Evolutionary conservation across 331 rosid genomes (phyloP).

Genomic region (Acacia concinna): DNA sequence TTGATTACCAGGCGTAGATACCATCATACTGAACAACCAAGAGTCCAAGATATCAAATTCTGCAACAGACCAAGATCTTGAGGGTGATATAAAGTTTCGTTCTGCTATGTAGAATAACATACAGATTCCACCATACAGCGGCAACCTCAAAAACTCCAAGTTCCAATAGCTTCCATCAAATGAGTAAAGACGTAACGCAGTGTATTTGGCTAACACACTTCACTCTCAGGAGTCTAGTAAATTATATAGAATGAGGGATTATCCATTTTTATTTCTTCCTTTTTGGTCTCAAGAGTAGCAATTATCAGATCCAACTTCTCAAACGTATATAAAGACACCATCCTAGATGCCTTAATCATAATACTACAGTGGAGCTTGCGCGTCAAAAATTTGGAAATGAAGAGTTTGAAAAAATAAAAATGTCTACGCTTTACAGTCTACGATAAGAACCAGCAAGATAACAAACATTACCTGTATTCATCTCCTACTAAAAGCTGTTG

Average conservation of each 20-base stretch:
- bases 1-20: not conserved
- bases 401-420: not conserved
- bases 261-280: not conserved
- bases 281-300: not conserved
- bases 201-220: constrained; percentile 1
- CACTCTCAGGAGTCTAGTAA: not conserved
- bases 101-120: not conserved
- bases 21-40: not conserved
- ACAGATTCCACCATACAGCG: not conserved
- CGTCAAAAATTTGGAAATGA: constrained; percentile 3
- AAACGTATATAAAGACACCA: not conserved
- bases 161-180: not conserved
- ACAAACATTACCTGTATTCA: constrained; percentile 57
- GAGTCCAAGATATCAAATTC: no score
- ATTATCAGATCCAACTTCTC: not conserved
- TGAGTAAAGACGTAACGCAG: constrained; percentile 2
- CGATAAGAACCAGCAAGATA: not conserved
- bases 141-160: constrained; percentile 10
- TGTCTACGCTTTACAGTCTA: not conserved
- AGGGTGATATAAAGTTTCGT: not conserved
- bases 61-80: not conserved
- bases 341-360: not conserved
- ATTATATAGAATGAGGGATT: not conserved
- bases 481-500: constrained; percentile 51
- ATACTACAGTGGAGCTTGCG: not conserved